phyloP scores from a whole-genome alignment of 805 yeast genomes.

The Yamadazyma kitorensis region DNA sequence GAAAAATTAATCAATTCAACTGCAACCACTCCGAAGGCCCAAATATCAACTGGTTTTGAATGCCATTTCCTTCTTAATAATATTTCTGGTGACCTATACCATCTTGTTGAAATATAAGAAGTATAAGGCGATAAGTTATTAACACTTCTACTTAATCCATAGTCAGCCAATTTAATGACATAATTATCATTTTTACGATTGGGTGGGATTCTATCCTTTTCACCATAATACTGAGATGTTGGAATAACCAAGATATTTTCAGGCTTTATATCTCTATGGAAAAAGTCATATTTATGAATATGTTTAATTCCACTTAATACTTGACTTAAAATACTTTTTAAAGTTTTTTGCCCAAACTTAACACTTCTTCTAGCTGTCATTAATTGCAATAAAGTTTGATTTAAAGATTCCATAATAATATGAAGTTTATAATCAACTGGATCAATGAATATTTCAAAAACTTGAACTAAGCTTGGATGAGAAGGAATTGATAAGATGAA shows the following conservation, averaged over 20 bases:
- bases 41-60: conserved; percentile 70
- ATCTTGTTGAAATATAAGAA: conserved; percentile 76
- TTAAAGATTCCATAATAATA: conserved; percentile 87
- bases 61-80: conserved; percentile 60
- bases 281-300: conserved; percentile 65
- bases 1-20: conserved; percentile 66
- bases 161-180: conserved; percentile 74
- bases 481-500: conserved; percentile 67
- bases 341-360: conserved; percentile 53
- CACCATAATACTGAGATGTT: conserved; percentile 51
- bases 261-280: conserved; percentile 92
- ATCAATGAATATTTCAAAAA: conserved; percentile 80
- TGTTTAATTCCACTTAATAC: conserved; percentile 75
- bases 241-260: conserved; percentile 80
- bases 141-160: conserved; percentile 69
- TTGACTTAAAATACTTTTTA: conserved; percentile 69
- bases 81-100: conserved; percentile 86
- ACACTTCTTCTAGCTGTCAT: conserved; percentile 58
- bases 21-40: conserved; percentile 86
- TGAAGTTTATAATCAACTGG: conserved; percentile 55
- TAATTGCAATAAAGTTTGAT: conserved; percentile 74
- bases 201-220: conserved; percentile 36
- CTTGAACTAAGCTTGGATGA: conserved; percentile 69
- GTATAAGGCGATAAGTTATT: conserved; percentile 58
- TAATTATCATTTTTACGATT: conserved; percentile 43